A percentile compares a stretch with the other conserved stretches of the same genome.
These are phyloP conservation scores for Rhynchospora breviuscula DNA, from an alignment of 176 grass and related monocot species.

Conservation along the genomic window DNA sequence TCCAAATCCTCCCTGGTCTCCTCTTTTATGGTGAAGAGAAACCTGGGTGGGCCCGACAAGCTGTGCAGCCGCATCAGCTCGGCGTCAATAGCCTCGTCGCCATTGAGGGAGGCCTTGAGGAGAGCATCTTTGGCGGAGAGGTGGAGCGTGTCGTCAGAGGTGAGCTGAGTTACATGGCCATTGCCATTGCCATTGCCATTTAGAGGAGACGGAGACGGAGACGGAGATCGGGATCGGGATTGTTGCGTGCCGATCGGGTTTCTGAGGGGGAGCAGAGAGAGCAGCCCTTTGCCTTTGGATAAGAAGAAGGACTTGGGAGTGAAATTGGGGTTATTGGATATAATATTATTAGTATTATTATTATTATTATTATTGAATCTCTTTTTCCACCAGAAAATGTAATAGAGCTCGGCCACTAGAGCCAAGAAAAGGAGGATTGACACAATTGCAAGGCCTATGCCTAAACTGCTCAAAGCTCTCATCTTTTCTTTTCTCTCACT, in stretches of 20 bases:
- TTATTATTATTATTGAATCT: slow-evolving; percentile 17
- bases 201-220: no score
- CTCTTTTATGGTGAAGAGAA: slow-evolving; percentile 98
- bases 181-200: no score
- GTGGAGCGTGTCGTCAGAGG: not conserved
- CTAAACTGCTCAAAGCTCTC: slow-evolving; percentile 45
- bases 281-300: slow-evolving; percentile 39
- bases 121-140: slow-evolving; percentile 8
- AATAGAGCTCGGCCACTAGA: slow-evolving; percentile 75
- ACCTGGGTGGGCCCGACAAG: slow-evolving; percentile 58
- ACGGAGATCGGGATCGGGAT: slow-evolving; percentile 21
- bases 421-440: slow-evolving; percentile 64
- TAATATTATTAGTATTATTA: slow-evolving; percentile 2
- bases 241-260: slow-evolving; percentile 33
- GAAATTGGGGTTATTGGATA: slow-evolving; percentile 34
- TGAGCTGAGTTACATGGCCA: not conserved
- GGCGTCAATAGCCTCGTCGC: slow-evolving; percentile 53
- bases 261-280: slow-evolving; percentile 72
- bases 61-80: slow-evolving; percentile 79
- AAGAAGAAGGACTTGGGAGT: slow-evolving; percentile 30
- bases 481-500: slow-evolving; percentile 22
- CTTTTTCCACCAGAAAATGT: slow-evolving; percentile 79
- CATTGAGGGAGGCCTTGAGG: slow-evolving; percentile 12
- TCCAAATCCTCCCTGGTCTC: slow-evolving; percentile 89
- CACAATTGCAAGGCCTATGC: slow-evolving; percentile 54